Base-by-base conservation (phyloP, 106 monocot species). In the Allium fistulosum region DNA sequence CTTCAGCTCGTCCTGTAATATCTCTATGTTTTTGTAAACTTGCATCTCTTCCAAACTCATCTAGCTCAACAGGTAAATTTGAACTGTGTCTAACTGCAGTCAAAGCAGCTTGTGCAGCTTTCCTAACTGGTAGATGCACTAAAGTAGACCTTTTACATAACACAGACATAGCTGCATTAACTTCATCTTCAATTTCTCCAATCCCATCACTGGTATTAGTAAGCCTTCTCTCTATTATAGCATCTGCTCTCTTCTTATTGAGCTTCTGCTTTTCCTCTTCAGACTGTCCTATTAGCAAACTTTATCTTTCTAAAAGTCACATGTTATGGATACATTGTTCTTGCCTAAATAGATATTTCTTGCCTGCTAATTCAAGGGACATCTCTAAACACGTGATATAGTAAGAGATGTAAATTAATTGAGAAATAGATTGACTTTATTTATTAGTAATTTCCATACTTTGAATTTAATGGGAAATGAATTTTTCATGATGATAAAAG, bases 191-290 rank as follows among this genome's bases (percentile, higher is more conserved):
- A 26, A 96, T 66, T 65, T 71, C 84, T 18, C 48, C 67, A 17
- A 53, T 59, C 50, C 81, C 91, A 70, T 96, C 96, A 49, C 74
- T 67, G 51, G 71, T 72, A 70, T 89, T 84, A 63, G 78, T 79
- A 53, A 68, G 71, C 63, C 92, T 77, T 71, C 96, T 75, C 69
- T 89, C 92, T 52, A 51, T 60, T 46, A 84, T 55, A 53, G 77
- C 83, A 26, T 59, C 68, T 49, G 92, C 84, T 46, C 89, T 73
- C 57, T 79, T 79, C 59, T 86, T 82, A 51, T 97, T 88, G 52
- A 92, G 75, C 79, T 86, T 86, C 78, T 89, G 88, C 92, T 89
- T 88, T 71, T 89, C 88, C 55, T 97, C 96, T 66, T 92, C 96
- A 53, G 89, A 67, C 57, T 88, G 92, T 73, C 92, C 96, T 56